These are phyloP conservation scores for Fusarium sp. DNA, from an alignment of 2,329 filamentous ascomycete species.

Conservation along the genomic window DNA sequence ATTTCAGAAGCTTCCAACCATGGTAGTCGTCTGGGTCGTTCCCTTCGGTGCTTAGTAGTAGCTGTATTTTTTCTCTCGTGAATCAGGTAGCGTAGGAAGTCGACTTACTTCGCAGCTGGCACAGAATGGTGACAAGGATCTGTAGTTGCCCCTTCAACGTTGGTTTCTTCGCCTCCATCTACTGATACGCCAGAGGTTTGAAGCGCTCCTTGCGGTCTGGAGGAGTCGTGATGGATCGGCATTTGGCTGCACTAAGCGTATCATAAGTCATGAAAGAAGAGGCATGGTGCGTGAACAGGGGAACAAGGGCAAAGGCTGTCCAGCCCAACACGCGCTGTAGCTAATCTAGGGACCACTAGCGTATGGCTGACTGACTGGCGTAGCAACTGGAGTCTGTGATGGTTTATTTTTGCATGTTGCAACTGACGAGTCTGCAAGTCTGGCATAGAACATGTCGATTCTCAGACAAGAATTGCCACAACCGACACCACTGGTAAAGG, in stretches of 20 bases:
- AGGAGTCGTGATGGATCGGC: conserved; percentile 5
- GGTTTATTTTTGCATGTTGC: background rate
- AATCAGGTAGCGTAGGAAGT: too few relatives aligned
- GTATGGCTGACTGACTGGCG: background rate
- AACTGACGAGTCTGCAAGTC: too few relatives aligned
- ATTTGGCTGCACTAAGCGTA: background rate
- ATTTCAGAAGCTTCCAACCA: too few relatives aligned
- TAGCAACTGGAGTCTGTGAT: background rate
- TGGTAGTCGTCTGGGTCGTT: too few relatives aligned
- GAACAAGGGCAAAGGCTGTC: background rate
- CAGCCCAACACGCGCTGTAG: background rate
- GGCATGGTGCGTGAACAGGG: background rate
- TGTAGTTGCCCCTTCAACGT: too few relatives aligned
- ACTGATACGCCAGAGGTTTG: background rate
- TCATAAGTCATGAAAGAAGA: background rate
- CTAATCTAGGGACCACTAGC: background rate
- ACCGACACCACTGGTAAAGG: too few relatives aligned
- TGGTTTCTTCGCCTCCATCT: background rate
- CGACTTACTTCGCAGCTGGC: background rate
- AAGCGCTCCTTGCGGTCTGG: background rate
- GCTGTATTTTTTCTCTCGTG: too few relatives aligned
- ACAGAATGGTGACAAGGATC: background rate
- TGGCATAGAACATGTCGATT: too few relatives aligned
- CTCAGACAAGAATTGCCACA: too few relatives aligned
- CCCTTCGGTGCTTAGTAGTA: too few relatives aligned